Percentiles rank a stretch among this genome's conserved stretches.
phyloP scores from a whole-genome alignment of 306 rosid species.

The Cicer pinnatifidum region DNA sequence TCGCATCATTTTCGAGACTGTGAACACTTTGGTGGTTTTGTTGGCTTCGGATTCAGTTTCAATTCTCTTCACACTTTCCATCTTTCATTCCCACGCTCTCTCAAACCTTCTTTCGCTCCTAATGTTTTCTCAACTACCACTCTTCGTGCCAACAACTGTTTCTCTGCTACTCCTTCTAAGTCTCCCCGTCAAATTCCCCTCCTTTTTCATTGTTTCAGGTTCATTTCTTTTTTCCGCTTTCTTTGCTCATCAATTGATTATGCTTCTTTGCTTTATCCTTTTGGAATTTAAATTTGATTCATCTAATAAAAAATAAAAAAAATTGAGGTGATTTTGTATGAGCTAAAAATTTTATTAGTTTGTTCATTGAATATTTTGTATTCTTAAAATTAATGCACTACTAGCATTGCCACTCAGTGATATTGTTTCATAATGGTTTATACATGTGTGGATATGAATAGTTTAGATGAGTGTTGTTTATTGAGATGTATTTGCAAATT shows the following conservation, averaged over 20 bases:
- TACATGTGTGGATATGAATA: not conserved
- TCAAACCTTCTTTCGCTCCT: constrained; percentile 31
- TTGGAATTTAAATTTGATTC: not conserved
- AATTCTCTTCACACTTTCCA: constrained; percentile 41
- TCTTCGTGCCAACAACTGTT: not conserved
- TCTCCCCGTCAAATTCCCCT: constrained; percentile 54
- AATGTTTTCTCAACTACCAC: not conserved
- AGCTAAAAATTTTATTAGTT: not conserved
- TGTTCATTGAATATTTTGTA: no score
- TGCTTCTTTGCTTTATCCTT: not conserved
- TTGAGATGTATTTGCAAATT: constrained; percentile 12
- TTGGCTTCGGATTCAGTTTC: constrained; percentile 38
- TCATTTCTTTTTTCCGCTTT: constrained; percentile 30
- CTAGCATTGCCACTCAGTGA: not conserved
- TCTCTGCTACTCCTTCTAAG: constrained; percentile 48
- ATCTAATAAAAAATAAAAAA: not conserved
- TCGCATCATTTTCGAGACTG: constrained; percentile 65
- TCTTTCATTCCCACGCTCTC: constrained; percentile 51
- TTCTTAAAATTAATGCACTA: no score
- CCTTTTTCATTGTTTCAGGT: constrained; percentile 66
- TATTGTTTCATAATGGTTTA: not conserved
- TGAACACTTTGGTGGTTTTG: constrained; percentile 38
- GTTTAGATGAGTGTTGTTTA: constrained; percentile 15
- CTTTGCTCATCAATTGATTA: not conserved
- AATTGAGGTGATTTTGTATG: not conserved